Evolutionary conservation across 768 basidiomycete genomes (phyloP), one percentile per base, ranked within the genome.

Genomic region (Megacollybia marginata): DNA sequence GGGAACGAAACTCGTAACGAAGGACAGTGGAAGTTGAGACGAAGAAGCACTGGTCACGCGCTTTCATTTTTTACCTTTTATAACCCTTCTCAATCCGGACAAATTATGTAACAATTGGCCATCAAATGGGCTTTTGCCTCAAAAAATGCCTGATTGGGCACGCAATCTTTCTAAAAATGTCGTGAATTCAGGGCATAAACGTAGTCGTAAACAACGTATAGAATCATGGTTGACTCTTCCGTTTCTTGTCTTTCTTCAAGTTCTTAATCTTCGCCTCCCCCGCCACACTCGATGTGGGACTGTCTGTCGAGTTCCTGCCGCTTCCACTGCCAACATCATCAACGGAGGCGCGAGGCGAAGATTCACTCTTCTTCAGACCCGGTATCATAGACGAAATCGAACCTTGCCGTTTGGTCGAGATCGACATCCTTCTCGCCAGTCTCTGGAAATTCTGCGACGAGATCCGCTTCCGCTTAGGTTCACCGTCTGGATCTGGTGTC

Each of bases 391-490:
- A 75, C 15, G 76, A 70, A 9, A 72, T 67, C 19, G 73, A 76
- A 34, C 75, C 77, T 54, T 78, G 76, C 23, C 82, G 76, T 43
- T 77, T 74, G 0, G 82, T 76, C 28, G 71, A 76, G 42, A 87
- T 64, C 9, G 88, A 89, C 49, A 92, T 83, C 53, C 80, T 73
- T 52, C 87, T 72, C 13, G 88, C 89, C 34, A 92, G 61, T 15
- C 87, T 77, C 62, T 89, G 87, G 72, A 92, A 88, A 59, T 91
- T 91, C 62, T 92, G 89, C 23, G 87, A 85, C 9, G 87, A 83
- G 51, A 87, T 88, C 16, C 87, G 78, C 61, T 85, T 88, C 53
- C 88, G 74, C 69, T 88, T 89, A 33, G 79, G 79, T 58, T 88
- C 88, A n/a, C 76, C 61, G 3, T 85, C 86, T 1, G 74, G 74